Evolutionary conservation across 768 basidiomycete species (phyloP), one percentile per base, ranked within the genome.

Genomic region (Rhizopogon sp.): DNA sequence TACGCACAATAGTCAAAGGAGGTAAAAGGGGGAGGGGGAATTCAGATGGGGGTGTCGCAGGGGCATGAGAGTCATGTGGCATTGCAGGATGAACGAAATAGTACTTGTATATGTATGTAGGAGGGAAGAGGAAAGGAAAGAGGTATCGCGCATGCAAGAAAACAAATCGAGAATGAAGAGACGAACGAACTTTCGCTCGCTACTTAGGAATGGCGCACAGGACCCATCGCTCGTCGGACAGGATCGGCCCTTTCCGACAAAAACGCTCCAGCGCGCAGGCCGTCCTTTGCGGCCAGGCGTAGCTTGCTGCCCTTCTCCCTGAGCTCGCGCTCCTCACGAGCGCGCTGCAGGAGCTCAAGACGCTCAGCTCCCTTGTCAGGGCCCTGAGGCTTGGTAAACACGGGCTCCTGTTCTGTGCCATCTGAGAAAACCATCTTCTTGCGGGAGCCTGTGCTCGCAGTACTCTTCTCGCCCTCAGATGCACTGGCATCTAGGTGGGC

Each of bases 231-330:
- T 16, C 68, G 53, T 29, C 68, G 64, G 14, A 56, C 59, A 25
- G 68, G 70, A 37, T 66, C 64, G 31, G 70, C 70, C 41, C 62
- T 62, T 33, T 71, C 68, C 0, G 58, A 11, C 29, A 61, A 49
- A 31, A 70, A 44, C 17, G 68, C 70, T 4, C 68, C 68, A 1
- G 70, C 66, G 2, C 68, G 70, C 0, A 70, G 61, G 16, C 70
- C 70, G 22, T 70, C 62, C 39, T 43, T 61, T 35, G 57, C 33
- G 22, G 58, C 68, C 2, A 70, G 43, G 9, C 64, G 66, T 4
- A 25, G 25, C 25, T 25, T 25, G 4, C 25, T 25, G 25, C 13
- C 54, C 2, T 50, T 60, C 43, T 70, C 68, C 55, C 53, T 62
- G 41, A 58, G 56, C 31, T 71, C 62, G 43, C 70, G 69, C 10